Base-by-base conservation (phyloP, 805 yeast species). In the Pichia nanzhaoensis region DNA sequence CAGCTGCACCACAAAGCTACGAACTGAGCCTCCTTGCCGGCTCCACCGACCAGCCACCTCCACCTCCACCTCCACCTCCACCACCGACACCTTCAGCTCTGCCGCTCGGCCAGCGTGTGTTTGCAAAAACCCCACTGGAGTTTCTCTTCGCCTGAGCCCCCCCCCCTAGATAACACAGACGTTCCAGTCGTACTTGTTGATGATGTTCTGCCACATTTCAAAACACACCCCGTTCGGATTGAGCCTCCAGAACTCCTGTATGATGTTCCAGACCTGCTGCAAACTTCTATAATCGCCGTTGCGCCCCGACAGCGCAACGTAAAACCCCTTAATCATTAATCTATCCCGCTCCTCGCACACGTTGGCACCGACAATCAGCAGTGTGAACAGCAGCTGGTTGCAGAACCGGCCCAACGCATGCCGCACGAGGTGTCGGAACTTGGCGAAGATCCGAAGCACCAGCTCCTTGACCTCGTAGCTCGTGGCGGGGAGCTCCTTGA, bases 331-430 rank as follows among this genome's bases (percentile, higher is more conserved):
- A 16, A 55, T 45, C 42, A 51, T 53, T 9, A 52, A 16, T n/a
- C 56, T 49, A 44, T 57, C 61, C n/a, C 58, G 44, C 13, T 44
- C 24, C 38, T 57, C 61, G 21, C 53, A 56, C 17, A 59, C 59
- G 4, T 55, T 55, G 2, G 59, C 60, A 2, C 60, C 61, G 3
- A 52, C 48, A 5, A 57, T 51, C 3, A 57, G 40, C 13, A 57
- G 41, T 3, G 61, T 54, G 36, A 57, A 56, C 4, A 54, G 37
- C 20, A 57, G 27, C 34, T 51, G 47, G n/a, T 50, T 38, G 18
- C 38, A 45, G 20, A 56, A 46, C 24, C 39, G 44, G 2, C 34
- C 21, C 1, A 54, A 47, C 6, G 18, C n/a, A 0, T 54, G 45
- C 7, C 27, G 36, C 1, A 48, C 18, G 6, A 57, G 45, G 9